Conservation (phyloP, 2,329 filamentous ascomycete genomes). For the Juglanconis sp. region DNA sequence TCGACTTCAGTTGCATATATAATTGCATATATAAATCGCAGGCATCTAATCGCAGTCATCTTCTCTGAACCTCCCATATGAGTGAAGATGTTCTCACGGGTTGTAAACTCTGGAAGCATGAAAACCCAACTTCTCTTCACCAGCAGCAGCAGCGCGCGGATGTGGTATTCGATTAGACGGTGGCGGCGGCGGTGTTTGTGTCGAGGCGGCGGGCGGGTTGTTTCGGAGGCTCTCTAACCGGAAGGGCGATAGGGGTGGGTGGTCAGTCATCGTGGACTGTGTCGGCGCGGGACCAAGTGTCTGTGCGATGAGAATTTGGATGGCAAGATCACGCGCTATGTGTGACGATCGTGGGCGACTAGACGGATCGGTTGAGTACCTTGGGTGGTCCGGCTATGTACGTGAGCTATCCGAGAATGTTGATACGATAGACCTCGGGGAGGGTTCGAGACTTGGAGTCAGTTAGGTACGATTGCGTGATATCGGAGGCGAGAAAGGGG, state of each 20-base stretch:
- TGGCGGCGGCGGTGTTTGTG: neutral
- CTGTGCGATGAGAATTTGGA: neutral
- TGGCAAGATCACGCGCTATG: neutral
- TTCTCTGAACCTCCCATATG: neutral
- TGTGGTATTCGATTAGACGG: constrained; percentile 2
- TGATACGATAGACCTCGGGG: neutral
- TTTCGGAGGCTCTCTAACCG: neutral
- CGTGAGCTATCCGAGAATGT: neutral
- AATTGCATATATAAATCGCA: neutral
- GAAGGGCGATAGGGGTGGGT: neutral
- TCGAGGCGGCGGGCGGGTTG: neutral
- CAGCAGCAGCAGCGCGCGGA: neutral
- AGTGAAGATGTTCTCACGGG: no score
- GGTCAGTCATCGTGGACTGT: constrained; percentile 1
- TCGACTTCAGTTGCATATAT: no score
- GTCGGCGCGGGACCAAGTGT: constrained; percentile 5
- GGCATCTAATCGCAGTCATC: neutral
- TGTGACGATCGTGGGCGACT: constrained; percentile 3
- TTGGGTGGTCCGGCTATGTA: constrained; percentile 4
- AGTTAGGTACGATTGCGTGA: constrained; percentile 1
- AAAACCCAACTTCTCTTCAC: no score
- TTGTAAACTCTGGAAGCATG: no score
- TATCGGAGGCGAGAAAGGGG: neutral
- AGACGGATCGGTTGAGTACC: constrained; percentile 1
- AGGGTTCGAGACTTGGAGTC: neutral